Percentiles rank a stretch among this genome's conserved stretches.
Conservation (phyloP, 345 rosid genomes). For the Dovyalis caffra region DNA sequence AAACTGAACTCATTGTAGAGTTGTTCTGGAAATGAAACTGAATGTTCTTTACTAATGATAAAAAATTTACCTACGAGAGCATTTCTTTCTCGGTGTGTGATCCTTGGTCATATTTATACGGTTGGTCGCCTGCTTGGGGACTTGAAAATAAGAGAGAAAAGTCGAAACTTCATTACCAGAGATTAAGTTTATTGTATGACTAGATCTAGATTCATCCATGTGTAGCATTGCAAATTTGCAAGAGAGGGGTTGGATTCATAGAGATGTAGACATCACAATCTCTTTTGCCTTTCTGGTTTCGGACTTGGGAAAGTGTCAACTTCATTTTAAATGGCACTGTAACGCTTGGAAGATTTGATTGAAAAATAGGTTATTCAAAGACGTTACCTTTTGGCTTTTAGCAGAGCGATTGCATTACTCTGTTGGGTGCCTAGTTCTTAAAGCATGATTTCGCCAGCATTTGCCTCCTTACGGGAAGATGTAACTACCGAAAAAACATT, state of each 20-base stretch:
- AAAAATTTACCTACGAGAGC: background rate
- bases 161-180: background rate
- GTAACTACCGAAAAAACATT: background rate
- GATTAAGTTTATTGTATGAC: background rate
- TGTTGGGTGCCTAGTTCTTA: background rate
- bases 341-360: too few relatives aligned
- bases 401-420: too few relatives aligned
- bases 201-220: background rate
- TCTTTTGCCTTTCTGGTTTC: background rate
- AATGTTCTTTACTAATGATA: background rate
- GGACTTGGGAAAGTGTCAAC: too few relatives aligned
- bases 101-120: background rate
- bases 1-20: constrained; percentile 8
- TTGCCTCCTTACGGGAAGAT: background rate
- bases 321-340: too few relatives aligned
- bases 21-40: constrained; percentile 7
- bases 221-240: background rate
- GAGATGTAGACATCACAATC: too few relatives aligned
- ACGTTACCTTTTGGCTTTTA: too few relatives aligned
- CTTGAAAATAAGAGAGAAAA: background rate
- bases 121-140: background rate
- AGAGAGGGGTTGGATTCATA: background rate
- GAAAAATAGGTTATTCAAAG: too few relatives aligned
- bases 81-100: background rate
- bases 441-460: background rate